These are phyloP conservation scores for Clarireedia monteithiana DNA, from an alignment of 2,329 filamentous ascomycete species.

Conservation along the genomic window DNA sequence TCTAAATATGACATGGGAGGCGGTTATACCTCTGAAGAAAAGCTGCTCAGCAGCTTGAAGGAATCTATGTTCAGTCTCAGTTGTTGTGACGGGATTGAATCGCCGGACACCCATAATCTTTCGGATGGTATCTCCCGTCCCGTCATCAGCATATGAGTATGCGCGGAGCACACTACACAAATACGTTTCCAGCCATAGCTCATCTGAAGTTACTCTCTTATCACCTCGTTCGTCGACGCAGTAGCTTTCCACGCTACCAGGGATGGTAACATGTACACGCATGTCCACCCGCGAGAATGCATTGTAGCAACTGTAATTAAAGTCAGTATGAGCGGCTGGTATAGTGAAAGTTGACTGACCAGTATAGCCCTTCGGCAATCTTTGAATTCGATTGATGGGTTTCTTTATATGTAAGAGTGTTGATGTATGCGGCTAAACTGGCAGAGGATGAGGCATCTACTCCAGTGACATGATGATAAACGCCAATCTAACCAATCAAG, in stretches of 20 bases:
- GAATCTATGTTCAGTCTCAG: slow-evolving; percentile 96
- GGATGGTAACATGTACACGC: slow-evolving; percentile 96
- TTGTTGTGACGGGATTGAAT: slow-evolving; percentile 96
- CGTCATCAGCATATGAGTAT: slow-evolving; percentile 94
- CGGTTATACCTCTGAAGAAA: slow-evolving; percentile 72
- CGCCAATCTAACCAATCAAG: slow-evolving; percentile 55
- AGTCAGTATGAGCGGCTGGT: slow-evolving; percentile 24
- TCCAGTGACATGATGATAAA: slow-evolving; percentile 97
- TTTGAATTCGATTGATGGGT: slow-evolving; percentile 70
- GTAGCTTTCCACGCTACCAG: slow-evolving; percentile 92
- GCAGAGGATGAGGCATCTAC: slow-evolving; percentile 96
- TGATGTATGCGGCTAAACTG: slow-evolving; percentile 95
- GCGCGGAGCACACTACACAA: slow-evolving; percentile 89
- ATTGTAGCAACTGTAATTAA: slow-evolving; percentile 73
- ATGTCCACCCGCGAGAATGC: slow-evolving; percentile 96
- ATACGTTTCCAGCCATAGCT: slow-evolving; percentile 95
- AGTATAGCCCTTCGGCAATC: slow-evolving; percentile 90
- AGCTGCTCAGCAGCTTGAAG: slow-evolving; percentile 87
- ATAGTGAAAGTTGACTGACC: slow-evolving; percentile 45
- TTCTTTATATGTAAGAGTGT: slow-evolving; percentile 88
- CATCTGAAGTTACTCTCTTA: slow-evolving; percentile 86
- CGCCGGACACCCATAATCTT: slow-evolving; percentile 95
- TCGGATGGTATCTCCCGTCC: slow-evolving; percentile 86
- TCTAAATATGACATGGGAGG: not conserved
- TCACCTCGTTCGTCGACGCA: slow-evolving; percentile 96